Evolutionary conservation across 345 rosid genomes (phyloP).

Genomic region (Hirschfeldia incana): DNA sequence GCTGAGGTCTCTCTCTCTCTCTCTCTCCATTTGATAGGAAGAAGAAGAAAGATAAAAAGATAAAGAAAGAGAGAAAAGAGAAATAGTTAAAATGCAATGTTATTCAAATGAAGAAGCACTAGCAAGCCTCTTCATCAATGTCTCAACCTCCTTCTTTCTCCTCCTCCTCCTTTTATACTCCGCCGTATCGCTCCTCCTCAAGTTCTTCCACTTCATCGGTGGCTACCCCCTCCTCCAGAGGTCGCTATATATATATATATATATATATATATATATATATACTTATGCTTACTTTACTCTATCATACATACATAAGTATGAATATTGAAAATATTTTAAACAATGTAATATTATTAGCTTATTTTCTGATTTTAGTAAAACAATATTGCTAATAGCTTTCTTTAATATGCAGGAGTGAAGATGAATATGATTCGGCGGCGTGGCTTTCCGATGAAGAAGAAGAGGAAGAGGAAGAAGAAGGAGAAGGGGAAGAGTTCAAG

Average conservation of each 20-base stretch:
- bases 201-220: slow-evolving; percentile 64
- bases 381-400: neutral
- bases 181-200: slow-evolving; percentile 60
- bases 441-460: slow-evolving; percentile 66
- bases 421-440: slow-evolving; percentile 52
- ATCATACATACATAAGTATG: neutral
- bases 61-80: slow-evolving; percentile 35
- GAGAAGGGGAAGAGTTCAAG: slow-evolving; percentile 32
- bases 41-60: slow-evolving; percentile 40
- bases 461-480: slow-evolving; percentile 52
- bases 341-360: neutral
- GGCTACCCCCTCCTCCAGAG: slow-evolving; percentile 65
- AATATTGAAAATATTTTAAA: neutral
- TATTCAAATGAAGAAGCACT: slow-evolving; percentile 67
- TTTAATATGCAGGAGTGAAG: slow-evolving; percentile 49
- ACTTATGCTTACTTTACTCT: neutral
- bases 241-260: slow-evolving; percentile 29
- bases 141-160: slow-evolving; percentile 66
- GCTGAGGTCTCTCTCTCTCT: slow-evolving; percentile 21
- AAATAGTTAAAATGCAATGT: slow-evolving; percentile 64
- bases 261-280: neutral
- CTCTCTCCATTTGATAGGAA: slow-evolving; percentile 35
- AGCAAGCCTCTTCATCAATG: slow-evolving; percentile 63
- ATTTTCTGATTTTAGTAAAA: neutral
- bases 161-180: slow-evolving; percentile 68